phyloP scores from a whole-genome alignment of 1,284 basidiomycete genomes.

The Apiotrichum sp. region DNA sequence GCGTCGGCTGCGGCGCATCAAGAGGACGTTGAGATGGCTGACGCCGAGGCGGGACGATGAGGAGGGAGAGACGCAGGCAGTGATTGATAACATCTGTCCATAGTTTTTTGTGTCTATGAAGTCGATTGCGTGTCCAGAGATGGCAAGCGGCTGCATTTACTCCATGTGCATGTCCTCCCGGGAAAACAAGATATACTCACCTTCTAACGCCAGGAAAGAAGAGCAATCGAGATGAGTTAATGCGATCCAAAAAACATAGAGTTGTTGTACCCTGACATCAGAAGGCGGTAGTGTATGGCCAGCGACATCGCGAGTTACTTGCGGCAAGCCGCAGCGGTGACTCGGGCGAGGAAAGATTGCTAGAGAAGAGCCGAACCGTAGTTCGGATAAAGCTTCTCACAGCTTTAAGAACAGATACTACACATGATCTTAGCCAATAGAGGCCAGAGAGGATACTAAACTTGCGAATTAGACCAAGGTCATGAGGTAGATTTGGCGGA shows the following conservation, averaged over 20 bases:
- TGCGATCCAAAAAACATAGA: constrained; percentile 4
- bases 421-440: constrained; percentile 49
- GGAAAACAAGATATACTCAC: no score
- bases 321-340: constrained; percentile 20
- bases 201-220: no score
- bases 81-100: neutral
- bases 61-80: no score
- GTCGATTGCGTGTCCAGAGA: no score
- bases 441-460: constrained; percentile 45
- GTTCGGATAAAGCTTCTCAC: constrained; percentile 36
- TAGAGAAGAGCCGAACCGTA: constrained; percentile 36
- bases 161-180: no score
- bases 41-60: neutral
- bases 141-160: no score
- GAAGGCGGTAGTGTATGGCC: constrained; percentile 23
- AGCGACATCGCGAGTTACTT: constrained; percentile 20
- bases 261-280: constrained; percentile 19
- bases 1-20: neutral
- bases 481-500: no score
- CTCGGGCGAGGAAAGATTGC: constrained; percentile 33
- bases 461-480: no score
- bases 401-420: constrained; percentile 48
- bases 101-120: no score
- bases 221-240: no score
- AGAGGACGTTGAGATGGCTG: constrained; percentile 7